phyloP scores from a whole-genome alignment of 139 green algal species.

The Mychonastes homosphaera region DNA sequence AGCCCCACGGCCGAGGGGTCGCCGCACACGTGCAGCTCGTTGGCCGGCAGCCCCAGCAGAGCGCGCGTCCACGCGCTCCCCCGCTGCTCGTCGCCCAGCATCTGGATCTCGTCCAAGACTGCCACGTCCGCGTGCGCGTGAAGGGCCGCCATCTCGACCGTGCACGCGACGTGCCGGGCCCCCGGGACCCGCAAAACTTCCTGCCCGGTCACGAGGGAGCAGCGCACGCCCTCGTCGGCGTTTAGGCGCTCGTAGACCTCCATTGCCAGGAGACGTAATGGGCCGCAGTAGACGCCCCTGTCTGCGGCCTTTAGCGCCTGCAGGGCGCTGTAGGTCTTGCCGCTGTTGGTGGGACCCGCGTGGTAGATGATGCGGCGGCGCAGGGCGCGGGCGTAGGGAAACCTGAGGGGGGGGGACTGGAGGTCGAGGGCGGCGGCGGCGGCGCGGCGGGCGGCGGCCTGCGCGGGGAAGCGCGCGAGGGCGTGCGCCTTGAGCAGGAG shows the following conservation, averaged over 20 bases:
- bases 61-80: conserved; percentile 93
- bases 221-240: conserved; percentile 29
- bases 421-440: conserved; percentile 24
- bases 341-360: conserved; percentile 85
- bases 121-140: conserved; percentile 66
- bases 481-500: too few relatives aligned
- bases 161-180: conserved; percentile 78
- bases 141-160: conserved; percentile 84
- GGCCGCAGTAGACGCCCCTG: conserved; percentile 84
- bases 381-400: conserved; percentile 69
- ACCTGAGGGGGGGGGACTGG: conserved; percentile 57
- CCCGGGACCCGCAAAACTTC: conserved; percentile 64
- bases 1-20: conserved; percentile 70
- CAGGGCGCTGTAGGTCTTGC: conserved; percentile 87
- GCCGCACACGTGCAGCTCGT: conserved; percentile 90
- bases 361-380: conserved; percentile 81
- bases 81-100: conserved; percentile 72
- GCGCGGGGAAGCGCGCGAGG: too few relatives aligned
- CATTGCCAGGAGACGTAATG: conserved; percentile 87
- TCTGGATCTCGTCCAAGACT: conserved; percentile 93
- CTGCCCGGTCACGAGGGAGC: conserved; percentile 68
- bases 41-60: conserved; percentile 68
- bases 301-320: conserved; percentile 48
- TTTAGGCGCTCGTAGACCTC: conserved; percentile 55
- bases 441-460: conserved; percentile 31